These are phyloP conservation scores for Trypanosomatidae sp. DNA, from an alignment of 208 protist species.

Conservation along the genomic window DNA sequence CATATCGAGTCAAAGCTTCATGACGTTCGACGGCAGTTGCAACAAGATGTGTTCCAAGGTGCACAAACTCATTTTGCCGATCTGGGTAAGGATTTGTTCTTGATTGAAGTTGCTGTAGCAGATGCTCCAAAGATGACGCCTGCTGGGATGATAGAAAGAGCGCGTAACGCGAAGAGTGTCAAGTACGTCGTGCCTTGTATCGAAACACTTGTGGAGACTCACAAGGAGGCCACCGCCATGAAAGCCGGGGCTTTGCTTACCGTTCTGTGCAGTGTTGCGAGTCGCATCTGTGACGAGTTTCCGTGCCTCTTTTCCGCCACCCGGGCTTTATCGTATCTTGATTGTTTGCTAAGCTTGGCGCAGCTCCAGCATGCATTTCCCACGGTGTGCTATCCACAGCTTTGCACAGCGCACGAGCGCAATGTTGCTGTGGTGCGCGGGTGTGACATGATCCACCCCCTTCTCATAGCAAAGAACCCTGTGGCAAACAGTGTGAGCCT, in stretches of 20 bases:
- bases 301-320: conserved; percentile 57
- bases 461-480: conserved; percentile 28
- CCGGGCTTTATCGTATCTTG: conserved; percentile 71
- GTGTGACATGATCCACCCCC: conserved; percentile 36
- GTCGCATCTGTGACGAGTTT: conserved; percentile 69
- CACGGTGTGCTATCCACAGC: conserved; percentile 26
- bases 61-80: conserved; percentile 53
- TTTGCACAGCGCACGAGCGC: conserved; percentile 1
- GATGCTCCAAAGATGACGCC: conserved; percentile 48
- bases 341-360: conserved; percentile 78
- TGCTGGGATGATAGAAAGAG: conserved; percentile 63
- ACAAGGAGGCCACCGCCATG: conserved; percentile 57
- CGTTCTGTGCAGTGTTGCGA: conserved; percentile 65
- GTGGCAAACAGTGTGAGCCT: conserved; percentile 78
- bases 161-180: conserved; percentile 65
- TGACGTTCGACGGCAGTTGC: conserved; percentile 32
- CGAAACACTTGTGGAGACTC: conserved; percentile 39
- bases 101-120: conserved; percentile 72
- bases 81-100: conserved; percentile 85
- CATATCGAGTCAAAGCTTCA: conserved; percentile 59
- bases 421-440: conserved; percentile 22
- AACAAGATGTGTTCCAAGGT: conserved; percentile 57
- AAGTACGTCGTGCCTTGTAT: conserved; percentile 64
- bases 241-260: conserved; percentile 64
- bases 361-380: conserved; percentile 31